These are phyloP conservation scores for Tympanopsis confertula DNA, from an alignment of 2,329 filamentous ascomycete genomes.

Conservation along the genomic window DNA sequence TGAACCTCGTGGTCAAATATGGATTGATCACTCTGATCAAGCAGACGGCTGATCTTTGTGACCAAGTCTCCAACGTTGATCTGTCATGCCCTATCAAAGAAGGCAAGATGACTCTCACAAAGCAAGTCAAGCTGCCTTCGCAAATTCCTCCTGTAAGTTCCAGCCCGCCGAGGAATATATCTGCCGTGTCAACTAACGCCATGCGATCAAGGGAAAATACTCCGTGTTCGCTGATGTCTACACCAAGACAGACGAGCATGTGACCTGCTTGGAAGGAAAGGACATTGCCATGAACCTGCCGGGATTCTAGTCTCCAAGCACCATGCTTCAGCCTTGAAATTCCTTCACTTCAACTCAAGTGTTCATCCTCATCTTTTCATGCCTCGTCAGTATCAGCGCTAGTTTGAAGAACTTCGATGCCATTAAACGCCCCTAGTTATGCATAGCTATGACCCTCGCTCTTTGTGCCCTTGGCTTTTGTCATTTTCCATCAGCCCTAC, in stretches of 20 bases:
- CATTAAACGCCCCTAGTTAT: too few relatives aligned
- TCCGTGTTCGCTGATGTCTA: constrained; percentile 51
- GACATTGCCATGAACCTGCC: constrained; percentile 35
- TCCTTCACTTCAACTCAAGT: too few relatives aligned
- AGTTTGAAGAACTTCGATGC: too few relatives aligned
- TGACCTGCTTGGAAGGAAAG: constrained; percentile 49
- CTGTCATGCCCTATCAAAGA: constrained; percentile 51
- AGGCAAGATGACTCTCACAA: constrained; percentile 41
- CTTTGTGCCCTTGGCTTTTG: too few relatives aligned
- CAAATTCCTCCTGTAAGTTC: constrained; percentile 49
- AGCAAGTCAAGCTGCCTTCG: constrained; percentile 51
- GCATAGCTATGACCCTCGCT: too few relatives aligned
- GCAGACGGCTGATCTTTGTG: constrained; percentile 50
- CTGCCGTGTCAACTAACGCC: too few relatives aligned
- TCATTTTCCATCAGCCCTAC: too few relatives aligned
- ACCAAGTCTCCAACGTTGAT: constrained; percentile 50
- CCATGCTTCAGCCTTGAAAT: too few relatives aligned
- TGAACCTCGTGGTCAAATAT: constrained; percentile 54
- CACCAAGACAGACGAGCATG: constrained; percentile 38
- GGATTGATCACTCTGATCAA: constrained; percentile 55
- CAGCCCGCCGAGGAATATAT: too few relatives aligned
- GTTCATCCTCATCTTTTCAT: too few relatives aligned
- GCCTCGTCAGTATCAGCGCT: too few relatives aligned
- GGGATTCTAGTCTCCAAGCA: too few relatives aligned
- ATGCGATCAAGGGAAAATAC: constrained; percentile 45